Percentiles rank a stretch among this genome's conserved stretches.
Conservation (phyloP, 768 basidiomycete genomes). For the Lactarius akahatsu region DNA sequence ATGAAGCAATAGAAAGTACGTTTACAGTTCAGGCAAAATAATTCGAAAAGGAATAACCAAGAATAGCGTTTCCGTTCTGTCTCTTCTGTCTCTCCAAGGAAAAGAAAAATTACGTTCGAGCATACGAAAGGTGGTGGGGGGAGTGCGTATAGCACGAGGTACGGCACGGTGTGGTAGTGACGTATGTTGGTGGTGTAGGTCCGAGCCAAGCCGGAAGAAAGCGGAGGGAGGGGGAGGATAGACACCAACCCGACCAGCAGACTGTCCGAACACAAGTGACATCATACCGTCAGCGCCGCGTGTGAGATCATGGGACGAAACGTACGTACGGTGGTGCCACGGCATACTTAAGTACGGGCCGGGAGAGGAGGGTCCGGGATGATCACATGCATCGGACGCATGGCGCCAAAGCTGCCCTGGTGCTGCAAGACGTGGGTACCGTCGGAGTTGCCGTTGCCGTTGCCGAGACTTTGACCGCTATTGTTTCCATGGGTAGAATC, state of each 20-base stretch:
- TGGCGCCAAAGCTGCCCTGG: slow-evolving; percentile 36
- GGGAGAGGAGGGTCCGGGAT: slow-evolving; percentile 34
- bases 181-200: background rate
- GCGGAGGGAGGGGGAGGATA: background rate
- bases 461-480: background rate
- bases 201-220: background rate
- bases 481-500: slow-evolving; percentile 18
- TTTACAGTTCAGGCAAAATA: background rate
- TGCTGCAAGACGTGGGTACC: slow-evolving; percentile 31
- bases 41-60: background rate
- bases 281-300: background rate
- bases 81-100: background rate
- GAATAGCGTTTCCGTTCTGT: background rate
- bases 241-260: slow-evolving; percentile 27
- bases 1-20: slow-evolving; percentile 12
- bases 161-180: background rate
- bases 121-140: background rate
- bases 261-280: slow-evolving; percentile 10
- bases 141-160: background rate
- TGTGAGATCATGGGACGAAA: background rate
- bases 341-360: slow-evolving; percentile 2
- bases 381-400: slow-evolving; percentile 34
- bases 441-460: slow-evolving; percentile 14
- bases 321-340: slow-evolving; percentile 4
- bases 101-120: slow-evolving; percentile 1